Percentiles rank a stretch among this genome's conserved stretches.
These are phyloP conservation scores for Mycena belliarum DNA, from an alignment of 768 basidiomycete species.

Conservation along the genomic window DNA sequence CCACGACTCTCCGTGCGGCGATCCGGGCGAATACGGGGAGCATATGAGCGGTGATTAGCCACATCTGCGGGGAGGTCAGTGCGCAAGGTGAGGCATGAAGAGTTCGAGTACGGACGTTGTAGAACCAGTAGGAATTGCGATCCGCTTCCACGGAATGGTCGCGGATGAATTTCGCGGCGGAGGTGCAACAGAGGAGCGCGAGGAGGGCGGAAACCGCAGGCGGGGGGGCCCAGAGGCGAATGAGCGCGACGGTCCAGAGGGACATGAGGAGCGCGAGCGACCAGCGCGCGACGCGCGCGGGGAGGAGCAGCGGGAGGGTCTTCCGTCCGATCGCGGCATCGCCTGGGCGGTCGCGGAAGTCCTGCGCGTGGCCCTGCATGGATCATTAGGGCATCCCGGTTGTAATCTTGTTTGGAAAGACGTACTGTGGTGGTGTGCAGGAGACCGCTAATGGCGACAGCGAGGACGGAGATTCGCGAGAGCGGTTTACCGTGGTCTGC, in stretches of 20 bases:
- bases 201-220: constrained; percentile 7
- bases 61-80: neutral
- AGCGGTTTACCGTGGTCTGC: constrained; percentile 20
- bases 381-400: too few species aligned
- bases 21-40: constrained; percentile 3
- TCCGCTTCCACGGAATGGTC: constrained; percentile 21
- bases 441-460: constrained; percentile 30
- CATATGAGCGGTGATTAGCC: constrained; percentile 6
- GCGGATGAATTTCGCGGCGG: constrained; percentile 16
- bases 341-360: constrained; percentile 25
- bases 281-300: constrained; percentile 23
- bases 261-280: constrained; percentile 17
- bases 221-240: constrained; percentile 23
- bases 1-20: neutral
- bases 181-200: neutral
- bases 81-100: neutral
- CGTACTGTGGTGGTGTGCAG: constrained; percentile 36
- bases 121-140: constrained; percentile 19
- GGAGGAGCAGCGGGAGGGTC: constrained; percentile 23
- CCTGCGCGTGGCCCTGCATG: constrained; percentile 24
- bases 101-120: constrained; percentile 14
- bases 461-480: constrained; percentile 16
- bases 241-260: constrained; percentile 14
- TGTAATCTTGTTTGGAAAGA: too few species aligned
- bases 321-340: constrained; percentile 26